phyloP scores from a whole-genome alignment of 1,284 basidiomycete genomes.

The Taiwanofungus camphoratus region DNA sequence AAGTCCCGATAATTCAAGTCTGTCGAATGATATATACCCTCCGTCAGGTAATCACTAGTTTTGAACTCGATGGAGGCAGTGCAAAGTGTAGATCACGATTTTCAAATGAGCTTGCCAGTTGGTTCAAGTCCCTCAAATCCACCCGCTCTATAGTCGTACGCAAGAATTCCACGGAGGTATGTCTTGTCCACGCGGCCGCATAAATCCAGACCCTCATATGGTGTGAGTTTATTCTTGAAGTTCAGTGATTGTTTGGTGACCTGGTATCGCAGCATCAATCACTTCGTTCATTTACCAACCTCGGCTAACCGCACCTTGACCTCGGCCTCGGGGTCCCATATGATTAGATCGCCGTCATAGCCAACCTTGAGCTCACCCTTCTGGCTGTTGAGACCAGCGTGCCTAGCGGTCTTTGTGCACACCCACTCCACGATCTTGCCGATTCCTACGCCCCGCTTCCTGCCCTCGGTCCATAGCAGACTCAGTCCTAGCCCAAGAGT shows the following conservation, averaged over 20 bases:
- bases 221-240: conserved; percentile 91
- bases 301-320: conserved; percentile 46
- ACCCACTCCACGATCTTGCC: conserved; percentile 71
- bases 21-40: no score
- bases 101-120: conserved; percentile 29
- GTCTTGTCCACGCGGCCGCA: conserved; percentile 72
- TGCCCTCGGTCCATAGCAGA: conserved; percentile 79
- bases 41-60: no score
- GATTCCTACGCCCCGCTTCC: conserved; percentile 53
- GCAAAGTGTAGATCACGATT: no score
- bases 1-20: no score
- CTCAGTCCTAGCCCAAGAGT: conserved; percentile 84
- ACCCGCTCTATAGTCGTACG: conserved; percentile 46
- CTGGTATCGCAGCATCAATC: conserved; percentile 30
- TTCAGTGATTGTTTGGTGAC: conserved; percentile 67
- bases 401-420: conserved; percentile 64
- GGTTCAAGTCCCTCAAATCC: conserved; percentile 31
- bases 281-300: neutral
- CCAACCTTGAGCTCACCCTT: conserved; percentile 76
- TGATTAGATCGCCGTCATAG: conserved; percentile 77
- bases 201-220: conserved; percentile 74
- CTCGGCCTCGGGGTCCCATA: conserved; percentile 73
- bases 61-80: no score
- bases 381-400: conserved; percentile 59
- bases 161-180: conserved; percentile 66